Percentiles rank a stretch among this genome's conserved stretches.
Conservation (phyloP, 306 rosid species). For the Quercus robur region DNA sequence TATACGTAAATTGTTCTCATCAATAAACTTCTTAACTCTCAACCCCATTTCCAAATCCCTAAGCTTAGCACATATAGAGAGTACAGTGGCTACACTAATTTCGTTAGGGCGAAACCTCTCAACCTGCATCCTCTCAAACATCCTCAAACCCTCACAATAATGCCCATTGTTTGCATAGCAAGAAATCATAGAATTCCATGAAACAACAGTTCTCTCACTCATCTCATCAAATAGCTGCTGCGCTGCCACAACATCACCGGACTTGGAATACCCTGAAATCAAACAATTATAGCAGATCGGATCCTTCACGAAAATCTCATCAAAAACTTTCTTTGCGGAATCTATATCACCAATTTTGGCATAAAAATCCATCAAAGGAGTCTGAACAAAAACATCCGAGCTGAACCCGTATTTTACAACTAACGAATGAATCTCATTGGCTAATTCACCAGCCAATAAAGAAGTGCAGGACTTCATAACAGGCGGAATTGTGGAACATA, state of each 20-base stretch:
- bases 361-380: constrained; percentile 2
- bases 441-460: neutral
- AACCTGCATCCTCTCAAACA: neutral
- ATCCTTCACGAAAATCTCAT: neutral
- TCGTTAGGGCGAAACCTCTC: neutral
- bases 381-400: neutral
- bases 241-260: neutral
- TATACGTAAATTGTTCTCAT: neutral
- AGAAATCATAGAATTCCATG: constrained; percentile 1
- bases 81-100: neutral
- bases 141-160: neutral
- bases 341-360: neutral
- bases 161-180: neutral
- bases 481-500: neutral
- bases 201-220: neutral
- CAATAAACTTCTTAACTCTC: neutral
- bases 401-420: neutral
- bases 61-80: neutral
- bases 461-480: neutral
- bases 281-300: neutral
- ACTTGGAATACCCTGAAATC: neutral
- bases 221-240: neutral
- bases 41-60: constrained; percentile 3
- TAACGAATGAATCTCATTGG: neutral
- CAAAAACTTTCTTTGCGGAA: neutral